Evolutionary conservation across 1,139 yeast genomes (phyloP), one percentile per base, ranked within the genome.

Genomic region (Yamadazyma oceani): DNA sequence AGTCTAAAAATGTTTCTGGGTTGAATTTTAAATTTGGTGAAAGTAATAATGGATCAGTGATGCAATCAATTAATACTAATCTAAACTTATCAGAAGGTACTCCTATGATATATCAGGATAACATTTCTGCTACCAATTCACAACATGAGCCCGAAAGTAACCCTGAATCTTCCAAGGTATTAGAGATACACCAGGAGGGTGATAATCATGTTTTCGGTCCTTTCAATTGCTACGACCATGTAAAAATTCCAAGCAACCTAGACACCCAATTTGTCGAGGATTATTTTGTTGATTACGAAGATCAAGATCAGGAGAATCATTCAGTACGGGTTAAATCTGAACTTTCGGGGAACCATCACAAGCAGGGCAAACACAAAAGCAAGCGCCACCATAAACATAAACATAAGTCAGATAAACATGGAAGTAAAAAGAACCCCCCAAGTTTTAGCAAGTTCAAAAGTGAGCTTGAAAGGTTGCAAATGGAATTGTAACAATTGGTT

Each of bases 361-460:
- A n/a, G n/a, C n/a, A 26, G 17, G 40, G 35, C 26, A 38, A 34
- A 34, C 42, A 38, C 28, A 34, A 25, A 30, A 19, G 25, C 19
- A 34, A 17, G 17, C 32, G 19, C 19, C 7, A 19, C 11, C 8
- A 13, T 12, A 29, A 29, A 17, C 8, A 14, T 5, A 14, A 12
- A 11, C 9, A 5, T 4, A 17, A 29, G n/a, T n/a, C n/a, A 11
- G 25, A 17, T 5, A 19, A 19, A 8, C 24, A 15, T 15, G 10
- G 10, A 10, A 14, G 19, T 11, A 17, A 19, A 28, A 26, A 28
- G 10, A 7, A 4, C 15, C 30, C 17, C 5, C n/a, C 19, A 12
- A 40, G 43, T 22, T 42, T 40, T 25, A 36, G 28, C 28, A 19
- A 25, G 16, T 42, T 42, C 26, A 39, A 40, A 29, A 21, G 34